A percentile compares a stretch with the other conserved stretches of the same genome.
Conservation (phyloP, 129 eudicot genomes). For the Sambucus nigra region DNA sequence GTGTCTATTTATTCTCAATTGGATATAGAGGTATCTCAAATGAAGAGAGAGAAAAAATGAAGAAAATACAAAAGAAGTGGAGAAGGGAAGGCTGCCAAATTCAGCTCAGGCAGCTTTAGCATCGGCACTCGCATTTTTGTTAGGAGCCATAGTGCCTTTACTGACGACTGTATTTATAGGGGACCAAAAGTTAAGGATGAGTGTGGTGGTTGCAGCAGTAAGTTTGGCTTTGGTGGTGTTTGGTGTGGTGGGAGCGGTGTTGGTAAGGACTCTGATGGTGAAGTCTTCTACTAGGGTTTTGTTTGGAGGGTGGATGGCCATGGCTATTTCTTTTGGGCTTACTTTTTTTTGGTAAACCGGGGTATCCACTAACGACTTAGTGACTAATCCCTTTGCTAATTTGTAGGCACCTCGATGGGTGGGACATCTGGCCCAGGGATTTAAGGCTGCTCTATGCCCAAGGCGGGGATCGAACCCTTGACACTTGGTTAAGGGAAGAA, state of each 20-base stretch:
- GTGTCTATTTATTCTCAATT: constrained; percentile 57
- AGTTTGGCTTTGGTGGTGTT: constrained; percentile 41
- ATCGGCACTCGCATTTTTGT: constrained; percentile 45
- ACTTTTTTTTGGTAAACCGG: no score
- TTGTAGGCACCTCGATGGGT: no score
- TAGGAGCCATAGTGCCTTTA: constrained; percentile 55
- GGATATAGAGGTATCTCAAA: constrained; percentile 26
- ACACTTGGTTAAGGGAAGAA: no score
- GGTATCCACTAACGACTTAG: no score
- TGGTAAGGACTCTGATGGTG: constrained; percentile 42
- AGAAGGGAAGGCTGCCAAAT: constrained; percentile 32
- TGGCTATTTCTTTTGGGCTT: constrained; percentile 56
- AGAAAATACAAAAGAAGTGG: constrained; percentile 3
- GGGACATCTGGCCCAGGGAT: no score
- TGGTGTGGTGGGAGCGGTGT: constrained; percentile 46
- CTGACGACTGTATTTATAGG: constrained; percentile 27
- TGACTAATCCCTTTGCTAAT: no score
- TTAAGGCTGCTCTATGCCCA: no score
- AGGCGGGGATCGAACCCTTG: no score
- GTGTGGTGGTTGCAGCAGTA: constrained; percentile 29
- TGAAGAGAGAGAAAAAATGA: neutral
- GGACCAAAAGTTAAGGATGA: constrained; percentile 22
- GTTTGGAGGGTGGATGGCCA: constrained; percentile 65
- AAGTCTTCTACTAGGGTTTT: constrained; percentile 42
- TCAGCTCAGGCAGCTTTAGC: constrained; percentile 57